A percentile compares a stretch with the other conserved stretches of the same genome.
phyloP scores from a whole-genome alignment of 768 basidiomycete species.

The Leccinum sublutescens region DNA sequence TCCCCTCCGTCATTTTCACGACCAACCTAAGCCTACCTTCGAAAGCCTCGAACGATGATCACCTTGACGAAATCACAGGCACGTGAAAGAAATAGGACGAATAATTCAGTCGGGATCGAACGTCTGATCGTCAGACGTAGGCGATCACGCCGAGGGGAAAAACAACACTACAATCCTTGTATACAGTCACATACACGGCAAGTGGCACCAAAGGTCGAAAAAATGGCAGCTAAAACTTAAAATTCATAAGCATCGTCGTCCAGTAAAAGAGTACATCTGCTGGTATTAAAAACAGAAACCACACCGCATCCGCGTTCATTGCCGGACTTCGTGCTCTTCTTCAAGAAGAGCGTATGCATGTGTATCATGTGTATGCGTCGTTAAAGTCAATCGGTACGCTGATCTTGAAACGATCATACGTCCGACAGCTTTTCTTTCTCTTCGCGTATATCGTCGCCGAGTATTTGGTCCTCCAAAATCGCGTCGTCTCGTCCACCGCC shows the following conservation, averaged over 20 bases:
- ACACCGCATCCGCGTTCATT: background rate
- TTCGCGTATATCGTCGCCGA: conserved; percentile 9
- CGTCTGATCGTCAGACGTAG: background rate
- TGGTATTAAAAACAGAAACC: background rate
- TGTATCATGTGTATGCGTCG: background rate
- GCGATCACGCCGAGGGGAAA: background rate
- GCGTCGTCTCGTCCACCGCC: conserved; percentile 61
- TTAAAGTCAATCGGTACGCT: background rate
- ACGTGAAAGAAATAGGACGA: background rate
- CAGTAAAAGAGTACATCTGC: background rate
- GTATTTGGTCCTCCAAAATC: conserved; percentile 24
- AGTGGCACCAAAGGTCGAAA: background rate
- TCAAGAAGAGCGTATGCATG: background rate
- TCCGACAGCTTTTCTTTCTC: conserved; percentile 22
- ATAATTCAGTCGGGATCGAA: background rate
- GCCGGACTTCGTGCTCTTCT: background rate
- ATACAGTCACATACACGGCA: background rate
- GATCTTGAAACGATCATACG: conserved; percentile 4
- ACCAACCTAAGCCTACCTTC: background rate
- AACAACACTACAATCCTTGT: background rate
- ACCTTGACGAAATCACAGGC: background rate
- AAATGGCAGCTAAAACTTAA: background rate
- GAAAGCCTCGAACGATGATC: background rate
- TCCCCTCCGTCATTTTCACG: background rate
- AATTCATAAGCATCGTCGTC: background rate